A percentile compares a stretch with the other conserved stretches of the same genome.
Conservation (phyloP, 169 alveolate species). For the Plasmodium coatneyi region DNA sequence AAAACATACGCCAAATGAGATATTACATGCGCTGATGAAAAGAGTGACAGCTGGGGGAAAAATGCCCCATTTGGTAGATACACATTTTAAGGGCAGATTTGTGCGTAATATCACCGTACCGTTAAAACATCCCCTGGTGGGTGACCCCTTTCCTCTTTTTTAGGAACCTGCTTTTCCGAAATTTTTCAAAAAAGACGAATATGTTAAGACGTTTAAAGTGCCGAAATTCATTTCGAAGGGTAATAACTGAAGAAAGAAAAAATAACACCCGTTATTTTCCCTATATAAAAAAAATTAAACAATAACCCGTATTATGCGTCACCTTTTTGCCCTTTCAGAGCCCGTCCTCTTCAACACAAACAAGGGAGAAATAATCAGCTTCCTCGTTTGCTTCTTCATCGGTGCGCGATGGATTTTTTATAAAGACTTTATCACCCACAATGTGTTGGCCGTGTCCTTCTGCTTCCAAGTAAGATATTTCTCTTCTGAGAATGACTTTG, state of each 20-base stretch:
- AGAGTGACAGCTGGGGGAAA: not conserved
- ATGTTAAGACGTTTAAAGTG: slow-evolving; percentile 29
- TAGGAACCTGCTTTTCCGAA: slow-evolving; percentile 72
- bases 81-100: not conserved
- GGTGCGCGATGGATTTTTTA: slow-evolving; percentile 67
- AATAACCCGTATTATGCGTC: not conserved
- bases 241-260: slow-evolving; percentile 9
- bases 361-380: slow-evolving; percentile 67
- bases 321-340: slow-evolving; percentile 27
- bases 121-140: not conserved
- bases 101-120: not conserved
- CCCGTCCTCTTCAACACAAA: slow-evolving; percentile 67
- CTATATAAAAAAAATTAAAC: not conserved
- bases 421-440: slow-evolving; percentile 67
- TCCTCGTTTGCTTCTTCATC: slow-evolving; percentile 35
- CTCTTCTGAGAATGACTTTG: not conserved
- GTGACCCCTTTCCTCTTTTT: not conserved
- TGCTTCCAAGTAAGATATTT: slow-evolving; percentile 56
- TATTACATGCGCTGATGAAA: not conserved
- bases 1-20: not conserved
- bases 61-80: not conserved
- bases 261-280: not conserved
- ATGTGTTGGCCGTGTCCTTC: slow-evolving; percentile 70
- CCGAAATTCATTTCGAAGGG: slow-evolving; percentile 61
- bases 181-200: slow-evolving; percentile 65